Evolutionary conservation across 768 basidiomycete species (phyloP), one percentile per base, ranked within the genome.

Genomic region (Neoboletus subvelutipes): DNA sequence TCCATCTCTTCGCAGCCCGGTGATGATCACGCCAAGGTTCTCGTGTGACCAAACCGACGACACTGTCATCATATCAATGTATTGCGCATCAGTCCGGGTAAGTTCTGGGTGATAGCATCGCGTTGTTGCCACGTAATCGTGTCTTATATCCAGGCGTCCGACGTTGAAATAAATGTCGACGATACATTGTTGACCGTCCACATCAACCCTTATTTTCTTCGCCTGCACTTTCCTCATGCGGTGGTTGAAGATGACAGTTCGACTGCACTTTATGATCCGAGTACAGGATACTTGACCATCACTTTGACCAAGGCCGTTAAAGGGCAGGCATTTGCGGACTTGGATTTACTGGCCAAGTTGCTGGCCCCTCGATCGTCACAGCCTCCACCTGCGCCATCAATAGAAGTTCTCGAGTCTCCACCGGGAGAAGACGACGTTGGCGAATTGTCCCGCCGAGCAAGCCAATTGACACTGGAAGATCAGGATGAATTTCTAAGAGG

Each of bases 171-270:
- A 49, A 78, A 87, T 60, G 83, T 91, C 54, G 87, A 90, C 65
- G 83, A 83, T 52, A 82, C 82, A 28, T 71, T 87, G 47, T 78
- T 93, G 68, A 85, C 83, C 20, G 74, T 92, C 40, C 85, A 93
- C 64, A 81, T 92, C 68, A 90, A 88, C 56, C 92, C 92, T 2
- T 94, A 93, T 67, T 94, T 88, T 64, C 78, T 94, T 52, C 86
- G 90, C 2, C 78, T 94, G 59, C 84, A 85, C 64, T 92, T 94
- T 69, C 77, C 87, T 29, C 80, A 88, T 62, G 69, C 81, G 0
- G 68, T 88, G 26, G 61, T 87, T 40, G 82, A 89, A 54, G 90
- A 92, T 55, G 80, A 82, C 31, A 70, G 73, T 26, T 86, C 89
- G 18, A 81, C 82, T 28, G 92, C 90, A 2, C 67, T 76, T 62